A percentile compares a stretch with the other conserved stretches of the same genome.
Conservation (phyloP, 495 filamentous ascomycete genomes). For the Chlorociboria aeruginascens region DNA sequence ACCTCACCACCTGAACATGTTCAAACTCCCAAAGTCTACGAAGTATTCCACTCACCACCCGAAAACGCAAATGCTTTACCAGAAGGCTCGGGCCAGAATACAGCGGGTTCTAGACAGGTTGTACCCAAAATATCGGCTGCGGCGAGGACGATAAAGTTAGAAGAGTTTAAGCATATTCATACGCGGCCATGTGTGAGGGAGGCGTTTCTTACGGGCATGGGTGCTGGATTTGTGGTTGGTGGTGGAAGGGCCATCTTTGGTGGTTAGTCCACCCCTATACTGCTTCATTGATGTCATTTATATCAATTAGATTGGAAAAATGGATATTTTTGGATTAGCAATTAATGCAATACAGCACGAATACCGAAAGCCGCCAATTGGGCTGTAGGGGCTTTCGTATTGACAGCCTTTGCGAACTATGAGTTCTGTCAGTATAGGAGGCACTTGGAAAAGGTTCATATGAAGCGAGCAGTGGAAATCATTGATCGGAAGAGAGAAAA, state of each 20-base stretch:
- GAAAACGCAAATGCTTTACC: slow-evolving; percentile 19
- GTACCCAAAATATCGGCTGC: slow-evolving; percentile 48
- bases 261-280: slow-evolving; percentile 41
- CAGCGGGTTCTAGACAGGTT: slow-evolving; percentile 33
- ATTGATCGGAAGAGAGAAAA: slow-evolving; percentile 62
- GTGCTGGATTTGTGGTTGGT: slow-evolving; percentile 60
- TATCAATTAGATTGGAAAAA: not conserved
- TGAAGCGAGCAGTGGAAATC: slow-evolving; percentile 70
- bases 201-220: slow-evolving; percentile 71
- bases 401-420: slow-evolving; percentile 52
- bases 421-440: slow-evolving; percentile 71
- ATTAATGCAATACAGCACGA: slow-evolving; percentile 22
- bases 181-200: slow-evolving; percentile 76
- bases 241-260: slow-evolving; percentile 59
- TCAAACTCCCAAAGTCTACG: slow-evolving; percentile 23
- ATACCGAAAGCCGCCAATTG: slow-evolving; percentile 59
- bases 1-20: slow-evolving; percentile 24
- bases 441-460: slow-evolving; percentile 57
- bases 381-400: slow-evolving; percentile 65
- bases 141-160: slow-evolving; percentile 48
- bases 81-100: slow-evolving; percentile 19
- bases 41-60: slow-evolving; percentile 24
- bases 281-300: not conserved
- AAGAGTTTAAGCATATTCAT: slow-evolving; percentile 64
- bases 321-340: not conserved